Conservation (phyloP, 371 early-diverging fungal species). For the Mortierella polycephala region DNA sequence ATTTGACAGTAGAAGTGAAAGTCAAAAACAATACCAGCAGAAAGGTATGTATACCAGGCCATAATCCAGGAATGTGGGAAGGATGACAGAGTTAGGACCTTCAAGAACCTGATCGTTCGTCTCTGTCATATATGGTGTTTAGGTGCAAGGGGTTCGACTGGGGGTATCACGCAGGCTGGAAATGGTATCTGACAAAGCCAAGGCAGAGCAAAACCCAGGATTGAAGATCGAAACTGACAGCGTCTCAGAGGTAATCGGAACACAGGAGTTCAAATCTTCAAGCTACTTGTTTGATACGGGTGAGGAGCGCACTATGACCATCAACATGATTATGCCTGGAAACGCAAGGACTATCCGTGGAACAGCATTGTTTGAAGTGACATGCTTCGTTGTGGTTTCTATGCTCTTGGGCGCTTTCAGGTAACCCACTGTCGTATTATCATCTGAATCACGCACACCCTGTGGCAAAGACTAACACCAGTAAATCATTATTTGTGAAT, state of each 20-base stretch:
- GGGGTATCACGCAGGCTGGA: slow-evolving; percentile 57
- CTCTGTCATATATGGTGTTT: not conserved
- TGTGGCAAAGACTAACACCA: too few species aligned
- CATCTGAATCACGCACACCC: not conserved
- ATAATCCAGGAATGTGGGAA: not conserved
- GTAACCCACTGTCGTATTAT: slow-evolving; percentile 22
- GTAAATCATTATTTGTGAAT: not conserved
- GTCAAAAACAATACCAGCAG: slow-evolving; percentile 62
- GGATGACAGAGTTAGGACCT: not conserved
- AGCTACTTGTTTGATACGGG: slow-evolving; percentile 64
- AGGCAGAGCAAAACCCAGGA: slow-evolving; percentile 48
- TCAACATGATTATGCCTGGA: slow-evolving; percentile 63
- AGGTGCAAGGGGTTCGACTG: slow-evolving; percentile 67
- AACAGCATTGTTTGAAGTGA: slow-evolving; percentile 62
- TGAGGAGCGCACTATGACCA: slow-evolving; percentile 60
- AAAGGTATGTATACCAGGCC: slow-evolving; percentile 39
- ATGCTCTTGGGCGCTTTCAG: slow-evolving; percentile 62
- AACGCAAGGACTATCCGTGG: slow-evolving; percentile 61
- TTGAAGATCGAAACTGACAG: slow-evolving; percentile 53
- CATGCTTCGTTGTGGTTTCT: slow-evolving; percentile 58
- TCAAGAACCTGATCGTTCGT: not conserved
- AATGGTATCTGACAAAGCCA: slow-evolving; percentile 57
- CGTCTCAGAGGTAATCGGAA: slow-evolving; percentile 56
- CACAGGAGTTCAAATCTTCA: slow-evolving; percentile 62
- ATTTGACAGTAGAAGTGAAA: slow-evolving; percentile 60